A percentile compares a stretch with the other conserved stretches of the same genome.
Evolutionary conservation across 176 grass and related monocot species (phyloP).

Genomic region (Themeda triandra): DNA sequence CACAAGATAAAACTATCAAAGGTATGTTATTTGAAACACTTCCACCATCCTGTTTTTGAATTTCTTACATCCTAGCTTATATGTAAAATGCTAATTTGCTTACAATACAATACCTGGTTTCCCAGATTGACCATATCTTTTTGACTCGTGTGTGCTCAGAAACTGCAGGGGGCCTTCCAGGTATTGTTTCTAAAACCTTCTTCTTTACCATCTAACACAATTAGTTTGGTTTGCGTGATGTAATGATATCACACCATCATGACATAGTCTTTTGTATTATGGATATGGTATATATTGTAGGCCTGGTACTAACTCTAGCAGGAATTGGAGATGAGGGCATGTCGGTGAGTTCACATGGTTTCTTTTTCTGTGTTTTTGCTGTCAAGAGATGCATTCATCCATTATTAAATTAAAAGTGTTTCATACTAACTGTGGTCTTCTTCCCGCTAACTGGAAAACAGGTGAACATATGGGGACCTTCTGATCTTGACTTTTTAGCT

Average conservation of each 20-base stretch:
- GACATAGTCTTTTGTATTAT: constrained; percentile 10
- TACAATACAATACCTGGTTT: constrained; percentile 17
- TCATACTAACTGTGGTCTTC: constrained; percentile 17
- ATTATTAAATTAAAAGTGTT: background rate
- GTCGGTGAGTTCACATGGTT: constrained; percentile 61
- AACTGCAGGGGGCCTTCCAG: constrained; percentile 98
- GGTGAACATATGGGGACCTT: constrained; percentile 98
- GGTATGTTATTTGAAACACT: constrained; percentile 33
- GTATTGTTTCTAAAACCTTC: constrained; percentile 28
- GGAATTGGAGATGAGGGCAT: constrained; percentile 96
- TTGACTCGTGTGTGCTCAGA: constrained; percentile 95
- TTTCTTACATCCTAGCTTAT: constrained; percentile 27
- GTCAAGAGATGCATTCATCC: constrained; percentile 25
- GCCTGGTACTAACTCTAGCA: constrained; percentile 84
- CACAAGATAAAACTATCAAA: constrained; percentile 99
- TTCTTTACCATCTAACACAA: background rate
- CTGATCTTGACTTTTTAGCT: constrained; percentile 80
- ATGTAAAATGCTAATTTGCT: constrained; percentile 9
- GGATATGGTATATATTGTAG: constrained; percentile 44
- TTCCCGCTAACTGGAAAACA: constrained; percentile 36
- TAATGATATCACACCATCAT: constrained; percentile 23
- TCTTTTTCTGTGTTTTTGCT: constrained; percentile 14
- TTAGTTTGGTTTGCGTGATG: constrained; percentile 9
- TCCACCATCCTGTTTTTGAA: background rate
- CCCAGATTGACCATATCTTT: constrained; percentile 94